Conservation (phyloP, 1,139 yeast genomes). For the Blastobotrys capitulatus region DNA sequence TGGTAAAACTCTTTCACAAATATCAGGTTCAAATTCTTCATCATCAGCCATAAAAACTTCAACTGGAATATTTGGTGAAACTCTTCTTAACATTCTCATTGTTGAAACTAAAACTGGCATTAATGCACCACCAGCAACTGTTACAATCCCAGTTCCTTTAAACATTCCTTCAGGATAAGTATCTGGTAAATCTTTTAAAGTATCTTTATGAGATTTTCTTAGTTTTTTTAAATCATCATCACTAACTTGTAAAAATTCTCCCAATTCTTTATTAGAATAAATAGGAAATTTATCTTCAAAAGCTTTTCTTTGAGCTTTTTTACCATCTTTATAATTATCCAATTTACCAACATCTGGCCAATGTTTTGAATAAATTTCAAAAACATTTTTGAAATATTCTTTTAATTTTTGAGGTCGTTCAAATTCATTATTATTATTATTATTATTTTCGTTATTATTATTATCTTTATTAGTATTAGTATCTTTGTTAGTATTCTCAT, state of each 20-base stretch:
- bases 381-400: slow-evolving; percentile 6
- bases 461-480: neutral
- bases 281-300: slow-evolving; percentile 21
- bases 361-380: slow-evolving; percentile 10
- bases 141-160: slow-evolving; percentile 67
- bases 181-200: slow-evolving; percentile 44
- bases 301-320: slow-evolving; percentile 19
- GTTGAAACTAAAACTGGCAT: slow-evolving; percentile 68
- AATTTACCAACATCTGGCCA: slow-evolving; percentile 14
- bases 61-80: slow-evolving; percentile 63
- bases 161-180: slow-evolving; percentile 33
- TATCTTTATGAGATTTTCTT: slow-evolving; percentile 47
- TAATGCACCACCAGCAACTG: slow-evolving; percentile 76
- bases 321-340: slow-evolving; percentile 22
- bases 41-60: slow-evolving; percentile 69
- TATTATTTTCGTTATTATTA: neutral
- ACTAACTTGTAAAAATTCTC: slow-evolving; percentile 49
- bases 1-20: slow-evolving; percentile 63
- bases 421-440: neutral
- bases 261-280: slow-evolving; percentile 42
- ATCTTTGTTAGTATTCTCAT: too few species aligned
- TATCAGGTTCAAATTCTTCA: slow-evolving; percentile 62
- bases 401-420: neutral
- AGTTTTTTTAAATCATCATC: slow-evolving; percentile 44
- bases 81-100: slow-evolving; percentile 55